A percentile compares a stretch with the other conserved stretches of the same genome.
Evolutionary conservation across 1,284 basidiomycete genomes (phyloP).

Genomic region (Ganoderma meredithae): DNA sequence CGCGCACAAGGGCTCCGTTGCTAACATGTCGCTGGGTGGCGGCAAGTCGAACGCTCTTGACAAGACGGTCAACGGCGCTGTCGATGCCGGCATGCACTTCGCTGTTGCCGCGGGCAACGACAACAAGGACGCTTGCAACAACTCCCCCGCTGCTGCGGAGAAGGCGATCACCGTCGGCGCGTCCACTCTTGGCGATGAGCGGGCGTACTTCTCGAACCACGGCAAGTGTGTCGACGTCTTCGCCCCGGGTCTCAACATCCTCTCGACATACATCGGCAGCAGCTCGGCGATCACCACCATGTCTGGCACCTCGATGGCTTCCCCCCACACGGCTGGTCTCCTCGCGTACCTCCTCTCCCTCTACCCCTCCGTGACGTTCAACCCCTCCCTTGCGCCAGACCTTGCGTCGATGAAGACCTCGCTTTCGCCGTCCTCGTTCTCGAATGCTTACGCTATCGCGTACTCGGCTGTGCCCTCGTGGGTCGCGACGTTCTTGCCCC

Average conservation of each 20-base stretch:
- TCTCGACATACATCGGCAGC: slow-evolving; percentile 72
- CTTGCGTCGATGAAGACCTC: slow-evolving; percentile 37
- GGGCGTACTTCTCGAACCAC: slow-evolving; percentile 82
- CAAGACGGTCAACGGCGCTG: slow-evolving; percentile 86
- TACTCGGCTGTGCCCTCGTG: slow-evolving; percentile 67
- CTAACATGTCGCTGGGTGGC: slow-evolving; percentile 98
- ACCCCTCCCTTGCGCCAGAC: slow-evolving; percentile 45
- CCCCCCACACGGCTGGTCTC: slow-evolving; percentile 67
- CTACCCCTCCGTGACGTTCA: slow-evolving; percentile 59
- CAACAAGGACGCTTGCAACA: slow-evolving; percentile 67
- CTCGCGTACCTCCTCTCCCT: slow-evolving; percentile 79
- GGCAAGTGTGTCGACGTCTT: slow-evolving; percentile 80
- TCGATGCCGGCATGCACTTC: slow-evolving; percentile 89
- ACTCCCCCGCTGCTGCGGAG: slow-evolving; percentile 74
- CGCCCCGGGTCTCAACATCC: slow-evolving; percentile 74
- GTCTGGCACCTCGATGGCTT: slow-evolving; percentile 68
- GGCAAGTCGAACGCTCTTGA: slow-evolving; percentile 93
- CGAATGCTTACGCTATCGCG: slow-evolving; percentile 58
- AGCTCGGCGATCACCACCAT: slow-evolving; percentile 68
- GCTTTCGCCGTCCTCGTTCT: slow-evolving; percentile 31
- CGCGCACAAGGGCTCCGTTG: slow-evolving; percentile 87
- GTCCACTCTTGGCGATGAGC: slow-evolving; percentile 71
- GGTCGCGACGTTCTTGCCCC: slow-evolving; percentile 65
- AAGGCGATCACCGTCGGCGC: slow-evolving; percentile 83
- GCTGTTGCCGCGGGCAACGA: slow-evolving; percentile 85